Conservation (phyloP, 2,329 filamentous ascomycete species). For the Fusarium nanum region DNA sequence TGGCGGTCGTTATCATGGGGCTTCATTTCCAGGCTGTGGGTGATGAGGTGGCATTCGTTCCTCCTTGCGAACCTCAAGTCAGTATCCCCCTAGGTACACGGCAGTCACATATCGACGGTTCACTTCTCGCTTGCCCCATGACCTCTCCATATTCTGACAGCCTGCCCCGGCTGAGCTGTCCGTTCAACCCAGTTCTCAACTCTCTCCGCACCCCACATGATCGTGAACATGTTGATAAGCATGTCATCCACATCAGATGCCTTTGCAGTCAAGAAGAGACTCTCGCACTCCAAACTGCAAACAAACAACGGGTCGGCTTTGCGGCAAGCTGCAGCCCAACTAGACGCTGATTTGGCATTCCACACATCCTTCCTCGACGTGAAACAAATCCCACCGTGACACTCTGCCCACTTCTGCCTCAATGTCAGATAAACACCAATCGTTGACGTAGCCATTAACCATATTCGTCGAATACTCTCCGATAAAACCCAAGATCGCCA, state of each 20-base stretch:
- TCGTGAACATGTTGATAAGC: constrained; percentile 8
- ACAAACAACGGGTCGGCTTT: not conserved
- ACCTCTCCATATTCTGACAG: not conserved
- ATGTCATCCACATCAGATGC: constrained; percentile 3
- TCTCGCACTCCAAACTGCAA: constrained; percentile 17
- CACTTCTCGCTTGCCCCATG: not conserved
- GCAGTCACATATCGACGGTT: no score
- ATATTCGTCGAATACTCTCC: constrained; percentile 15
- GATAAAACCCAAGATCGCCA: constrained; percentile 20
- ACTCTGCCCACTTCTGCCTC: constrained; percentile 17
- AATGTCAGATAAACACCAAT: constrained; percentile 9
- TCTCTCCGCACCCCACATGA: constrained; percentile 23
- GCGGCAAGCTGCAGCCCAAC: not conserved
- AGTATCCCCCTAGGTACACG: no score
- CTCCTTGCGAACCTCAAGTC: no score
- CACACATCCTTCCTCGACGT: not conserved
- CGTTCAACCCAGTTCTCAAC: constrained; percentile 22
- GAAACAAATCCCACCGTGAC: constrained; percentile 6
- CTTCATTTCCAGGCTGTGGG: no score
- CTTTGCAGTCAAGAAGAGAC: constrained; percentile 4
- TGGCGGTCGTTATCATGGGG: no score
- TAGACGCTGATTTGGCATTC: not conserved
- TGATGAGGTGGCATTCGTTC: not conserved
- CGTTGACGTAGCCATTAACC: constrained; percentile 8
- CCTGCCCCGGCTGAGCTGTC: not conserved